A percentile compares a stretch with the other conserved stretches of the same genome.
Evolutionary conservation across 257 asterid species (phyloP).

Genomic region (Gentiana dahurica): DNA sequence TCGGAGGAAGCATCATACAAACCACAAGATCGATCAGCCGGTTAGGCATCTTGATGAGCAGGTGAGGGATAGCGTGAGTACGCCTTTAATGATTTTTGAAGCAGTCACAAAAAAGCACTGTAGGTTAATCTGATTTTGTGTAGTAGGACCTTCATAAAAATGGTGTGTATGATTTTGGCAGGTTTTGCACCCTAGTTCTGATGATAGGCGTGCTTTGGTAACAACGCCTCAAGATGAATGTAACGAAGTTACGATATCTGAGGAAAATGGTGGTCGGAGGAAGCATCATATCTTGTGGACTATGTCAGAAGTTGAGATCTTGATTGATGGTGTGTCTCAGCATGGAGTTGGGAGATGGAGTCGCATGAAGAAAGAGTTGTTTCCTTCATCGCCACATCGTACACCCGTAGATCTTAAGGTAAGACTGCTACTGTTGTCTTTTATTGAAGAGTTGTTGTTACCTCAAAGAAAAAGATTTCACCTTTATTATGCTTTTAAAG

Average conservation of each 20-base stretch:
- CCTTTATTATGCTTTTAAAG: neutral
- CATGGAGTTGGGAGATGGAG: slow-evolving; percentile 96
- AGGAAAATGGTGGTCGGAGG: slow-evolving; percentile 32
- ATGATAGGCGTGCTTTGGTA: slow-evolving; percentile 9
- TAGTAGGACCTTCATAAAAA: neutral
- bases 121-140: neutral
- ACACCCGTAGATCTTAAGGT: slow-evolving; percentile 97
- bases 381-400: slow-evolving; percentile 73
- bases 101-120: too few species aligned
- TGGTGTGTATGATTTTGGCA: neutral
- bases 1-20: too few species aligned
- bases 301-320: slow-evolving; percentile 62
- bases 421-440: neutral
- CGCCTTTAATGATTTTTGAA: too few species aligned
- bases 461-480: neutral
- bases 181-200: slow-evolving; percentile 7
- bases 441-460: neutral
- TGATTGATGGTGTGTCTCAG: slow-evolving; percentile 86
- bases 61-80: too few species aligned
- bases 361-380: slow-evolving; percentile 65
- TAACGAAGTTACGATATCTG: slow-evolving; percentile 16
- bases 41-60: too few species aligned
- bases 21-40: too few species aligned
- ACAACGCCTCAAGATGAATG: slow-evolving; percentile 26
- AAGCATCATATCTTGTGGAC: slow-evolving; percentile 90